Conservation (phyloP, 2,329 filamentous ascomycete genomes). For the Hypoxylon sp. region DNA sequence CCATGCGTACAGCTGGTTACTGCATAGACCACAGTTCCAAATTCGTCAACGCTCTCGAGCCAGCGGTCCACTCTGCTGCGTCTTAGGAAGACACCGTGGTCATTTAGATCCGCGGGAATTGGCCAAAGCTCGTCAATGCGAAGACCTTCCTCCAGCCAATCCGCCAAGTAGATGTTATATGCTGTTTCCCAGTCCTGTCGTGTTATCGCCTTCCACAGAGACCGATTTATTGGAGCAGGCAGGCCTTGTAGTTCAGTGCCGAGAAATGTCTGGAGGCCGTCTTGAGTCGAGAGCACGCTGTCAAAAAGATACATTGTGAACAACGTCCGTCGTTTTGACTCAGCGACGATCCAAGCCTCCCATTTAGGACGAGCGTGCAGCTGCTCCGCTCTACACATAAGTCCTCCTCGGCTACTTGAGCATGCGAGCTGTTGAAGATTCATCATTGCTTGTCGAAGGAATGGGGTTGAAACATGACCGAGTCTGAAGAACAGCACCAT, state of each 20-base stretch:
- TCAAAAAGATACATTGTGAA: constrained; percentile 69
- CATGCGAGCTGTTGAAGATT: constrained; percentile 66
- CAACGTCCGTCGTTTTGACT: constrained; percentile 66
- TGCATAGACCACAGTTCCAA: constrained; percentile 67
- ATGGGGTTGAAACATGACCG: constrained; percentile 45
- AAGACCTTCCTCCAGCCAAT: constrained; percentile 60
- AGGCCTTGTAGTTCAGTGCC: constrained; percentile 64
- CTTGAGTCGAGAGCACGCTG: constrained; percentile 61
- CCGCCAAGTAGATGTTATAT: constrained; percentile 60
- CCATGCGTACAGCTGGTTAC: constrained; percentile 64
- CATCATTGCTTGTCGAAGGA: constrained; percentile 62
- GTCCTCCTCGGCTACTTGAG: constrained; percentile 56
- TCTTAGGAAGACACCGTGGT: constrained; percentile 52
- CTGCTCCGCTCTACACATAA: constrained; percentile 62
- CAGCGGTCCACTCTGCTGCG: constrained; percentile 62
- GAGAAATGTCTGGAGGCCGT: constrained; percentile 63
- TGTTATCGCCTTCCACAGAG: constrained; percentile 60
- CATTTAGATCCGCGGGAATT: constrained; percentile 52
- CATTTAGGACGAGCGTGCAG: constrained; percentile 60
- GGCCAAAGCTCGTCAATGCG: constrained; percentile 68
- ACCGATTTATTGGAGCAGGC: constrained; percentile 59
- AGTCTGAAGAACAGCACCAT: constrained; percentile 63
- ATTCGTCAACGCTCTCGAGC: constrained; percentile 67
- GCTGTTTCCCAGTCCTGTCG: constrained; percentile 59
- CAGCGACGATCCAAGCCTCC: constrained; percentile 68